A percentile compares a stretch with the other conserved stretches of the same genome.
Conservation (phyloP, 768 basidiomycete species). For the Agrocybe praecox region DNA sequence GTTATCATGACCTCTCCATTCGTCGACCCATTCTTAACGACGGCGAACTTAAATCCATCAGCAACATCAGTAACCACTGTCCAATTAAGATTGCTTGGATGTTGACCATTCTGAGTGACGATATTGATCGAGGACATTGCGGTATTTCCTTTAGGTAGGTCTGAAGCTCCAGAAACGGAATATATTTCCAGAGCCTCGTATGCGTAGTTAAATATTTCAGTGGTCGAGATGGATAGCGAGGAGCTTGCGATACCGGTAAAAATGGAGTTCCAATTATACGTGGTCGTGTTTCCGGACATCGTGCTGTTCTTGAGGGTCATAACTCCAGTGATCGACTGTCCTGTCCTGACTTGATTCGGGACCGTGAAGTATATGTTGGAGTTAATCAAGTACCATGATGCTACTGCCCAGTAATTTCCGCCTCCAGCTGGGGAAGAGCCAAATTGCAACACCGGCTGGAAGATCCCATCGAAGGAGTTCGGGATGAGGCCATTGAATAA, state of each 20-base stretch:
- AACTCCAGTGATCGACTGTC: neutral
- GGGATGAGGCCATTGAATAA: neutral
- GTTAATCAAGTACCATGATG: neutral
- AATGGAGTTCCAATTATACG: neutral
- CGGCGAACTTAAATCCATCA: neutral
- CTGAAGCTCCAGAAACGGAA: neutral
- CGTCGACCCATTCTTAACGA: neutral
- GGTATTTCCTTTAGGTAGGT: neutral
- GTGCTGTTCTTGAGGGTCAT: neutral
- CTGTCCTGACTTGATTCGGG: neutral
- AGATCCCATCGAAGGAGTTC: neutral
- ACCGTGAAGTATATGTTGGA: neutral
- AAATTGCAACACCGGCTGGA: neutral
- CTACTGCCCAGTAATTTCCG: neutral
- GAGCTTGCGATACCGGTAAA: neutral
- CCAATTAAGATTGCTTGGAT: neutral
- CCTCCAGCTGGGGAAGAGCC: neutral
- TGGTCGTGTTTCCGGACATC: neutral
- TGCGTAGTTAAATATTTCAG: neutral
- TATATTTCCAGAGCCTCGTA: neutral
- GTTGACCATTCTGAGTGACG: neutral
- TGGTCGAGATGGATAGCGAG: neutral
- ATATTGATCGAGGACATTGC: neutral
- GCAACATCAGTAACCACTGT: neutral
- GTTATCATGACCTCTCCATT: neutral